Evolutionary conservation across 2,329 filamentous ascomycete species (phyloP), one percentile per base, ranked within the genome.

Genomic region (Fusarium miscanthi): DNA sequence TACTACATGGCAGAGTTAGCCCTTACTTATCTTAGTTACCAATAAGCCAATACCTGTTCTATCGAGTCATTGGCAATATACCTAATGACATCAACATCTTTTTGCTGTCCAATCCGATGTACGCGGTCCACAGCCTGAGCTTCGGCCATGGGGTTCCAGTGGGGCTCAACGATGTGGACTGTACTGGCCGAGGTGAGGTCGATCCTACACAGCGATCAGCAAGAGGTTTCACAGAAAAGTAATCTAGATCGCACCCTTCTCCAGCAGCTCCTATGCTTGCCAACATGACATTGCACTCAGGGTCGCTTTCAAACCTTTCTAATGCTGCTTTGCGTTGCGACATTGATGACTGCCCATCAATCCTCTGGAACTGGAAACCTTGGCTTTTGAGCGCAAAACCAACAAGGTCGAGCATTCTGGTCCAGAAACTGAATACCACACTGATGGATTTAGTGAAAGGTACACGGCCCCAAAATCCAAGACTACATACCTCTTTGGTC

Each of bases 191-290:
- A 13, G n/a, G 48, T 52, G 31, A 51, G 48, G 33, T 51, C 48
- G 23, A 51, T 51, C n/a, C 48, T 51, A 51, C 23, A 25, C 7
- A 25, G 8, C 7, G 4, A 19, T 51, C 12, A 51, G 48, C 5
- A 51, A 37, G 46, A 6, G 30, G n/a, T 19, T 25, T 9, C 14
- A 13, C 8, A 23, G n/a, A 14, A 37, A 33, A 9, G 8, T 5
- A 19, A 25, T 25, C 10, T 21, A 35, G 17, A 21, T 19, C n/a
- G 31, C 16, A 62, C 59, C 59, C 41, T 54, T 62, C 59, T 7
- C 59, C 49, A 19, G 38, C 59, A n/a, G 40, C 42, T 38, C 59
- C 49, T 16, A 62, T 62, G 14, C 49, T 62, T 19, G 49, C 59
- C 41, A 62, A 33, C 48, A 62, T 62, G 3, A 62, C 5, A 10